Evolutionary conservation across 2,329 filamentous ascomycete genomes (phyloP).

Genomic region (Cercospora sp.): DNA sequence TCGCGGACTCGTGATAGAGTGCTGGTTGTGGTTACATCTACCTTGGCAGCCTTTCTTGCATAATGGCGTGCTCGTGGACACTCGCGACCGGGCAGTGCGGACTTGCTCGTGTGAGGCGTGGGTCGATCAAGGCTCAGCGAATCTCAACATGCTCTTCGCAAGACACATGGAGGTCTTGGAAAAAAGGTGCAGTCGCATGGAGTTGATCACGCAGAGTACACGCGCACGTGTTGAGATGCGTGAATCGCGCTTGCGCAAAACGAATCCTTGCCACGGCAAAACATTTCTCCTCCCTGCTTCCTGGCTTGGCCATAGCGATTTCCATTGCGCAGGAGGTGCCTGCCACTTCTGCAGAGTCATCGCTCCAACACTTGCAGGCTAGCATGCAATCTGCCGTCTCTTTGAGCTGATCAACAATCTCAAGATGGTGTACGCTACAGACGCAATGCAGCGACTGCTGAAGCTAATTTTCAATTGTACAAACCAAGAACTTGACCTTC

Average conservation of each 20-base stretch:
- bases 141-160: neutral
- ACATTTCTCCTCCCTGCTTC: neutral
- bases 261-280: neutral
- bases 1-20: neutral
- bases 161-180: neutral
- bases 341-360: neutral
- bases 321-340: neutral
- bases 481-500: neutral
- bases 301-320: neutral
- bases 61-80: constrained; percentile 5
- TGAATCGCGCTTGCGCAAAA: neutral
- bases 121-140: neutral
- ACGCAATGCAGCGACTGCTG: neutral
- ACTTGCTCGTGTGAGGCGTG: neutral
- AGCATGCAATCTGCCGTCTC: neutral
- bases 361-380: neutral
- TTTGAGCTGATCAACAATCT: neutral
- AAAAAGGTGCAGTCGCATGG: neutral
- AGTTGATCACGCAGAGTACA: neutral
- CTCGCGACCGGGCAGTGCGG: neutral
- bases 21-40: neutral
- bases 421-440: neutral
- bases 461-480: neutral
- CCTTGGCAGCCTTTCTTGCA: neutral
- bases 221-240: neutral